Percentiles rank a stretch among this genome's conserved stretches.
Conservation (phyloP, 2,329 filamentous ascomycete genomes). For the Lachnellula arida region DNA sequence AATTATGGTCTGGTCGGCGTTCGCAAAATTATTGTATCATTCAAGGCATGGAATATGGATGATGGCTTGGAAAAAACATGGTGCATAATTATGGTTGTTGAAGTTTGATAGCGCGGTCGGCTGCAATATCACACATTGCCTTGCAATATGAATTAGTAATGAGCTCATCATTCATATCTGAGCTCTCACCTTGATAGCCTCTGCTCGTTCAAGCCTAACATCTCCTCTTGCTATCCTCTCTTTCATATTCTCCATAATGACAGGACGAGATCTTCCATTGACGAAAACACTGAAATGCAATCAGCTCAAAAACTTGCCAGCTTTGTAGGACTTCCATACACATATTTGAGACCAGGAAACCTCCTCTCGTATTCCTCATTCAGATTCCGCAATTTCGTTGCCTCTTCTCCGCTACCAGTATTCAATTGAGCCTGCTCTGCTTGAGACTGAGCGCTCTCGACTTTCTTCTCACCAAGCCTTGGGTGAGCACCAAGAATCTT, state of each 20-base stretch:
- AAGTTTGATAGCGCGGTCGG: conserved; percentile 57
- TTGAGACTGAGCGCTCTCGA: conserved; percentile 76
- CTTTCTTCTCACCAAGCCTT: conserved; percentile 73
- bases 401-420: conserved; percentile 50
- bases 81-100: conserved; percentile 13
- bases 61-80: conserved; percentile 7
- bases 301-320: conserved; percentile 12
- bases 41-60: conserved; percentile 8
- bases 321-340: conserved; percentile 39
- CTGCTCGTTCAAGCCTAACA: conserved; percentile 61
- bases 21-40: conserved; percentile 11
- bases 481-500: conserved; percentile 78
- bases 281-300: conserved; percentile 66
- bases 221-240: conserved; percentile 65
- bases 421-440: conserved; percentile 77
- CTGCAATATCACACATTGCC: conserved; percentile 89
- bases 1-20: conserved; percentile 4
- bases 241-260: conserved; percentile 80
- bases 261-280: conserved; percentile 67
- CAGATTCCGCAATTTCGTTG: conserved; percentile 51
- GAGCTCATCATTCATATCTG: not conserved
- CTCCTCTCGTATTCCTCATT: conserved; percentile 75
- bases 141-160: conserved; percentile 20
- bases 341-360: conserved; percentile 81
- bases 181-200: conserved; percentile 63